Conservation (phyloP, 305 asterid genomes). For the Solanum chacoense region DNA sequence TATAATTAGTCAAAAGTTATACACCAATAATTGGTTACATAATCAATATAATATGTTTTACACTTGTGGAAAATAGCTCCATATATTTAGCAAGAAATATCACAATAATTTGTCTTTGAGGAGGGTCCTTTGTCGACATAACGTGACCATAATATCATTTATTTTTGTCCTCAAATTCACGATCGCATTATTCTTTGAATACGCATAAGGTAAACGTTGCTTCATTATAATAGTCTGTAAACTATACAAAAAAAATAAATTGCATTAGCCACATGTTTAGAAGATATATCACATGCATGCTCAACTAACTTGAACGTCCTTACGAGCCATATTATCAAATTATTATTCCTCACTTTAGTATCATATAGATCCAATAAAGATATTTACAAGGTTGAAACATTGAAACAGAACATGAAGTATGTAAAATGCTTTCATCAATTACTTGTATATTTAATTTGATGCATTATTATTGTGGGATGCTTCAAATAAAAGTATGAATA, state of each 20-base stretch:
- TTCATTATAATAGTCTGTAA: not conserved
- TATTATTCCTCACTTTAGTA: not conserved
- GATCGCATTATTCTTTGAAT: rapidly evolving
- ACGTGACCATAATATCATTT: not conserved
- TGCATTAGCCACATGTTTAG: not conserved
- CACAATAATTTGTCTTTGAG: not conserved
- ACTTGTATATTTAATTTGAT: not conserved
- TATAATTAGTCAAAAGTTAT: not conserved
- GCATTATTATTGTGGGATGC: not conserved
- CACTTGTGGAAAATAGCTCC: not conserved
- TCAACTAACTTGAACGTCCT: not conserved
- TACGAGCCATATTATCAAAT: not conserved
- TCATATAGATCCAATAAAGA: not conserved
- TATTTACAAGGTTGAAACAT: not conserved
- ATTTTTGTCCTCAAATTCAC: no score
- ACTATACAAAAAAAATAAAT: not conserved
- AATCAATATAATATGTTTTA: not conserved
- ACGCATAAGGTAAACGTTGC: not conserved
- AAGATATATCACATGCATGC: not conserved
- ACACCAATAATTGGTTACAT: not conserved
- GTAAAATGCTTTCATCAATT: not conserved
- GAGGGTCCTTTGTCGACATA: not conserved
- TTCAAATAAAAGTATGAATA: not conserved
- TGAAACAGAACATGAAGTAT: not conserved
- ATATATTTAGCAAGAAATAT: not conserved